Conservation (phyloP, 345 rosid genomes). For the Gossypium raimondii region DNA sequence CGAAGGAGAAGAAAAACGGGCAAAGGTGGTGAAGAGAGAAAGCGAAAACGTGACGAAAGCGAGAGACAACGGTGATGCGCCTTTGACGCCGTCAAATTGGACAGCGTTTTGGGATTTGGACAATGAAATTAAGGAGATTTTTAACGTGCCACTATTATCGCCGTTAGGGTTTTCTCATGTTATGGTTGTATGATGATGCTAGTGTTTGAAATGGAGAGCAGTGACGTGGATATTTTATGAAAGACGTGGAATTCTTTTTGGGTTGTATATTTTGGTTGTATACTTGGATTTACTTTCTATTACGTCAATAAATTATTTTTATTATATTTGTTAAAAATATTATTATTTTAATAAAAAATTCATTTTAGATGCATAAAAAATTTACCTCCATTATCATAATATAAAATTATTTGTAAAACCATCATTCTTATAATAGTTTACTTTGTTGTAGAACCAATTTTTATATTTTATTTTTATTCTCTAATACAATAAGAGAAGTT, state of each 20-base stretch:
- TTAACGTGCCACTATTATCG: slow-evolving; percentile 43
- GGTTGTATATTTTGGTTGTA: background rate
- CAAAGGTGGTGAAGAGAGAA: slow-evolving; percentile 25
- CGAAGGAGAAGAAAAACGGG: slow-evolving; percentile 17
- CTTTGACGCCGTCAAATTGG: slow-evolving; percentile 44
- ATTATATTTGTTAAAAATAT: too few species aligned
- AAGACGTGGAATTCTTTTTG: background rate
- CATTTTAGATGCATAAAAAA: too few species aligned
- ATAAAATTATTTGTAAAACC: too few species aligned
- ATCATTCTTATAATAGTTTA: too few species aligned
- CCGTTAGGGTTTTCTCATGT: slow-evolving; percentile 44
- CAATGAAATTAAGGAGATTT: slow-evolving; percentile 37
- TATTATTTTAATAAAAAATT: too few species aligned
- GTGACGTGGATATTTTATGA: background rate
- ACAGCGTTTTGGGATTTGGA: slow-evolving; percentile 33
- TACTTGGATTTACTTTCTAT: background rate
- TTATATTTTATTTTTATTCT: too few species aligned
- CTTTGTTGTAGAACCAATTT: too few species aligned
- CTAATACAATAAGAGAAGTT: too few species aligned
- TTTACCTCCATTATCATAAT: too few species aligned
- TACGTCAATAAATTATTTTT: too few species aligned
- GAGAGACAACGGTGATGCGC: slow-evolving; percentile 17
- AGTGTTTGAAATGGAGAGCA: background rate
- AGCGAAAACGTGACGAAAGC: slow-evolving; percentile 23
- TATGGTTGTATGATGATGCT: slow-evolving; percentile 21